phyloP scores from a whole-genome alignment of 768 basidiomycete species.

The Amanita molliuscula region DNA sequence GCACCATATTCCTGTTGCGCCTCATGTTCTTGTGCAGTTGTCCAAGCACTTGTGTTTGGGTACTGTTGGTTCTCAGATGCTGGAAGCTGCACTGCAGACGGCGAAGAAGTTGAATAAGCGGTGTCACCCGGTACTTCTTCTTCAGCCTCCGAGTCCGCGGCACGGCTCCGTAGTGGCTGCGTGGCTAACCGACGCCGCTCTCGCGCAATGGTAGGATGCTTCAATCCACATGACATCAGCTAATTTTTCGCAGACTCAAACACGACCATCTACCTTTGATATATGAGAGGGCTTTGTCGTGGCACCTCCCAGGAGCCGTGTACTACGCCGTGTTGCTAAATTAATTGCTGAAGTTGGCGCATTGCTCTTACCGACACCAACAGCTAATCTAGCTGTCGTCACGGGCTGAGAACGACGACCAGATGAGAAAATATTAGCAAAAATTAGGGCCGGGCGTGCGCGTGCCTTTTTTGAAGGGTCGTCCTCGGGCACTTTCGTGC shows the following conservation, averaged over 20 bases:
- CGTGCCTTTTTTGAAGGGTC: conserved; percentile 85
- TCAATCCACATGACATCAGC: conserved; percentile 1
- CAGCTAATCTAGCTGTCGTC: conserved; percentile 49
- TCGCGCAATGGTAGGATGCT: conserved; percentile 28
- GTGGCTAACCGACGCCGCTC: conserved; percentile 51
- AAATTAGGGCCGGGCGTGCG: conserved; percentile 79
- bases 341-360: conserved; percentile 30
- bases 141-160: conserved; percentile 63
- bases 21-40: conserved; percentile 55
- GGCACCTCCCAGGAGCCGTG: conserved; percentile 54
- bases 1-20: conserved; percentile 63
- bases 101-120: conserved; percentile 51
- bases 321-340: conserved; percentile 57
- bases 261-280: conserved; percentile 38
- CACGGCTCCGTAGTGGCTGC: conserved; percentile 42
- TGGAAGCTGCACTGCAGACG: conserved; percentile 49
- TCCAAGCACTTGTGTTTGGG: conserved; percentile 41
- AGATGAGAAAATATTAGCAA: conserved; percentile 83
- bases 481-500: conserved; percentile 52
- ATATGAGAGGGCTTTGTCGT: conserved; percentile 36
- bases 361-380: conserved; percentile 41
- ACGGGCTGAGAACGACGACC: conserved; percentile 70
- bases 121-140: conserved; percentile 47
- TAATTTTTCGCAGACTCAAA: neutral
- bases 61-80: conserved; percentile 55